Evolutionary conservation across 2,329 filamentous ascomycete genomes (phyloP), one percentile per base, ranked within the genome.

Genomic region (Didymosphaeria variabile): DNA sequence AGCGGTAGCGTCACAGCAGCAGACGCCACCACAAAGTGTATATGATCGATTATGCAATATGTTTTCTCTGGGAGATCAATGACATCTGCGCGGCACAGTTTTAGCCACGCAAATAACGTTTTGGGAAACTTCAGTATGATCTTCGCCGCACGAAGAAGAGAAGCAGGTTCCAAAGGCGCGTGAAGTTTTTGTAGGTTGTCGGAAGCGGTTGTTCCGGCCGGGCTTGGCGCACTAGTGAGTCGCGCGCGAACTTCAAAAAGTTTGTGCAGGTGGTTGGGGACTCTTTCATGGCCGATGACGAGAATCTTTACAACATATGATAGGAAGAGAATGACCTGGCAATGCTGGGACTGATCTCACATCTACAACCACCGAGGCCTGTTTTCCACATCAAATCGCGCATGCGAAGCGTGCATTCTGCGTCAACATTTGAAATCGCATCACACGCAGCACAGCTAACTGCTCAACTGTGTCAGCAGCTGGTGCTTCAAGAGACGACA

Each of bases 71-170:
- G 86, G 89, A 88, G 89, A 87, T 86, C 87, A 90, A 87, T 88
- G 91, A 93, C 91, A 89, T 90, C 88, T 88, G 81, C 75, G 67
- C 68, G 77, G 82, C 83, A 85, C 81, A 79, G 83, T 77, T 68
- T 77, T 72, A 73, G 59, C 68, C 76, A 82, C 83, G 63, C 86
- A 89, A 91, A 90, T 90, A 93, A 93, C 90, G 91, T 88, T 50
- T 50, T 52, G 90, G 90, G 87, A 86, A 87, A 87, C 83, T 81
- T 68, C 66, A 86, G 89, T 85, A 87, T 89, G 88, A 74, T 71
- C 72, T 71, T 88, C 88, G 90, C 91, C 90, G 90, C 91, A 93
- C 90, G 84, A 92, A 85, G 88, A 86, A 85, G 82, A 82, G 84
- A 86, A 87, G 81, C 2, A 9, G 76, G 47, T 59, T 65, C 34